A percentile compares a stretch with the other conserved stretches of the same genome.
phyloP scores from a whole-genome alignment of 1,284 basidiomycete species.

The Quambalaria eucalypti region DNA sequence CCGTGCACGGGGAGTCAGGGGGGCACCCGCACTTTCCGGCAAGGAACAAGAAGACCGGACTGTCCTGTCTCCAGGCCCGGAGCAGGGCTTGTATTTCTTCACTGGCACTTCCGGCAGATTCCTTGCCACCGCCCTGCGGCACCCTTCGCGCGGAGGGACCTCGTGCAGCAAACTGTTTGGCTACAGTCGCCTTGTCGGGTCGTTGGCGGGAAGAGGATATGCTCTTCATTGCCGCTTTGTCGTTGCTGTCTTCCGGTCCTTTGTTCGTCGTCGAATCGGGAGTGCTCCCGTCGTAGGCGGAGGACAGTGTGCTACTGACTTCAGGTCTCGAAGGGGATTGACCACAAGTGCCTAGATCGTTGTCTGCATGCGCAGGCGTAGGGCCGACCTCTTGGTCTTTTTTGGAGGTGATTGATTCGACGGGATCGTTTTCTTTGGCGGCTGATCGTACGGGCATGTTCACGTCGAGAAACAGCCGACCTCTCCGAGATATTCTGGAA shows the following conservation, averaged over 20 bases:
- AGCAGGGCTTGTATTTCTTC: neutral
- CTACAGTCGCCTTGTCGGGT: neutral
- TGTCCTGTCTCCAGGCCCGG: neutral
- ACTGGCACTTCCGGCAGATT: too few relatives aligned
- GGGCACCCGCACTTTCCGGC: neutral
- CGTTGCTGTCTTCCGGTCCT: neutral
- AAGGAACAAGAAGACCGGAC: neutral
- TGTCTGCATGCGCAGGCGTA: neutral
- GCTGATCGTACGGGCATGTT: neutral
- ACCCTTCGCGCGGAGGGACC: neutral
- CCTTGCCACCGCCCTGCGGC: neutral
- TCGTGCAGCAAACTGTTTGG: neutral
- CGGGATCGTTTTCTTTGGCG: too few relatives aligned
- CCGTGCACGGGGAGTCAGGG: neutral
- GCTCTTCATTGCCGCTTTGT: neutral
- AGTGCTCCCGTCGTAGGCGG: too few relatives aligned
- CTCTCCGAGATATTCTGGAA: neutral
- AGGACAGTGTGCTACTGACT: too few relatives aligned
- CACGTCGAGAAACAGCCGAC: neutral
- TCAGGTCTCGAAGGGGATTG: too few relatives aligned
- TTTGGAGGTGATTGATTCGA: too few relatives aligned
- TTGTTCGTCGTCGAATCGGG: too few relatives aligned
- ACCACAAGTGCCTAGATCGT: too few relatives aligned
- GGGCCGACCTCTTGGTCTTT: neutral
- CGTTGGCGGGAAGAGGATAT: neutral